Conservation (phyloP, 768 basidiomycete genomes). For the Pleurotus eryngii region DNA sequence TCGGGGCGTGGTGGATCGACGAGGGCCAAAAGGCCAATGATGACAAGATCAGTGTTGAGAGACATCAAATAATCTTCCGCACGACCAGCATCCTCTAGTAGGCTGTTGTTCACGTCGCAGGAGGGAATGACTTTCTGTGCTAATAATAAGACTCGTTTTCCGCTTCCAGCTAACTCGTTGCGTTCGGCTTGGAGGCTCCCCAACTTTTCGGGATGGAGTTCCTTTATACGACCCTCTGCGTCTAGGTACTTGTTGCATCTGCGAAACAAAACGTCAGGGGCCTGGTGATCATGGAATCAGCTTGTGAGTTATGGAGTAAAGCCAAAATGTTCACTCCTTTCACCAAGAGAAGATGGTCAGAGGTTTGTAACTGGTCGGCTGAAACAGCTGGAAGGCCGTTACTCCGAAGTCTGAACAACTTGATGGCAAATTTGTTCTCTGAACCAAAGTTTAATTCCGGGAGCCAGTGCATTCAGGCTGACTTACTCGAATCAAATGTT, state of each 20-base stretch:
- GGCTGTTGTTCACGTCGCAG: slow-evolving; percentile 25
- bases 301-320: too few relatives aligned
- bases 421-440: slow-evolving; percentile 54
- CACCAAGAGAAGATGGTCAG: slow-evolving; percentile 30
- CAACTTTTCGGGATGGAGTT: slow-evolving; percentile 26
- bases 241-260: slow-evolving; percentile 37
- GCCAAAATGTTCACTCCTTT: slow-evolving; percentile 26
- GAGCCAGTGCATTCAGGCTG: background rate
- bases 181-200: slow-evolving; percentile 32
- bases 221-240: slow-evolving; percentile 31
- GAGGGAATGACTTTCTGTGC: slow-evolving; percentile 40
- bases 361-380: slow-evolving; percentile 15
- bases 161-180: slow-evolving; percentile 47
- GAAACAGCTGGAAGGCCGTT: background rate
- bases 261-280: slow-evolving; percentile 44
- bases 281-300: too few relatives aligned
- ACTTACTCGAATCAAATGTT: slow-evolving; percentile 37
- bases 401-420: slow-evolving; percentile 26
- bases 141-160: slow-evolving; percentile 62
- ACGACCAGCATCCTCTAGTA: slow-evolving; percentile 25
- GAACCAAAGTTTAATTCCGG: background rate
- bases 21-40: slow-evolving; percentile 58
- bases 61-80: slow-evolving; percentile 43
- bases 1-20: slow-evolving; percentile 59
- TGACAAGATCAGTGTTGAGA: slow-evolving; percentile 40